Conservation (phyloP, 129 eudicot genomes). For the Sambucus nigra region DNA sequence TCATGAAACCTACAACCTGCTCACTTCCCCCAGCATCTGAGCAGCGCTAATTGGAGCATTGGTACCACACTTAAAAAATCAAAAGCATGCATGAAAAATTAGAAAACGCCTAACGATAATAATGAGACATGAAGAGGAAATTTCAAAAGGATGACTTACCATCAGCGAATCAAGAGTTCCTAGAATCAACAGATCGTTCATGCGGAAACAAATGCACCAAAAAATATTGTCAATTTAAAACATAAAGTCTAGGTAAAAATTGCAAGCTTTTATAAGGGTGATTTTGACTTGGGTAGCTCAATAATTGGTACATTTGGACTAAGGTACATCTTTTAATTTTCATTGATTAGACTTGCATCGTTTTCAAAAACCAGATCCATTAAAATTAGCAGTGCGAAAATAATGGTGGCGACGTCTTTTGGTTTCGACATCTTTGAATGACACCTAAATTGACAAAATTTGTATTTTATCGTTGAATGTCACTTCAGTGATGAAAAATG, state of each 20-base stretch:
- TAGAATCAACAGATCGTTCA: constrained; percentile 31
- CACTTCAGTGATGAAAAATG: no score
- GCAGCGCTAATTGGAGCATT: constrained; percentile 86
- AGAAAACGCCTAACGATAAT: constrained; percentile 12
- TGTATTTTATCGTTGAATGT: no score
- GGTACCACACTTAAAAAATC: constrained; percentile 69
- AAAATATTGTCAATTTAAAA: constrained; percentile 16
- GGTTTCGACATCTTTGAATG: no score
- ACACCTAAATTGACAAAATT: background rate
- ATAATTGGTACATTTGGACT: no score
- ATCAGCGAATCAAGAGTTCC: constrained; percentile 96
- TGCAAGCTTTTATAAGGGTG: background rate
- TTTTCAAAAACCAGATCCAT: no score
- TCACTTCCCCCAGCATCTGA: constrained; percentile 97
- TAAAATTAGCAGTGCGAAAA: no score
- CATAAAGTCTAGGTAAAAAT: background rate
- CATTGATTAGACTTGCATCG: no score
- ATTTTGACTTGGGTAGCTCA: no score
- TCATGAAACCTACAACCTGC: constrained; percentile 57
- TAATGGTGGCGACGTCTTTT: no score
- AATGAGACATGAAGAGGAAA: background rate
- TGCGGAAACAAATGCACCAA: constrained; percentile 11
- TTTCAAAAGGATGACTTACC: constrained; percentile 38
- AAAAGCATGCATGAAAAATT: constrained; percentile 21
- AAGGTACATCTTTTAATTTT: no score